Conservation (phyloP, 108 stramenopile genomes). For the Chaetoceros muelleri region DNA sequence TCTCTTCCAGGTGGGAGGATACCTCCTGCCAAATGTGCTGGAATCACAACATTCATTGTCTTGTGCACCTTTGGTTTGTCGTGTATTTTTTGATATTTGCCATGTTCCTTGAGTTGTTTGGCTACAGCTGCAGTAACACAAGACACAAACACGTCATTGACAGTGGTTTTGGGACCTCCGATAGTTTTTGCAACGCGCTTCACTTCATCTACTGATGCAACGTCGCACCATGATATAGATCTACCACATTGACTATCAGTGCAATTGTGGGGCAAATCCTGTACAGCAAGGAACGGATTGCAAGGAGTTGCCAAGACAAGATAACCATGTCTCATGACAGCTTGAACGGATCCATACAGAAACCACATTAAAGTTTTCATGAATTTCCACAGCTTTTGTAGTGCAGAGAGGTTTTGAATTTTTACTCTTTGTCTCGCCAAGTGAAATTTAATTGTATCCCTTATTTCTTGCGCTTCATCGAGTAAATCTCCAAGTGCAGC, state of each 20-base stretch:
- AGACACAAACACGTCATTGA: constrained; percentile 78
- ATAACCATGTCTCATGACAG: constrained; percentile 41
- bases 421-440: constrained; percentile 25
- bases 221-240: constrained; percentile 60
- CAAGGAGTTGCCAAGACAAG: constrained; percentile 21
- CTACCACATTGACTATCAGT: constrained; percentile 13
- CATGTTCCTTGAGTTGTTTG: constrained; percentile 45
- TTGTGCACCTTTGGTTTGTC: neutral
- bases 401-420: constrained; percentile 9
- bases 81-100: neutral
- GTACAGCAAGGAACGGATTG: constrained; percentile 48
- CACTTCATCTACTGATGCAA: constrained; percentile 57
- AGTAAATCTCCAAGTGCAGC: constrained; percentile 56
- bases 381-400: constrained; percentile 19
- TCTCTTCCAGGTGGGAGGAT: constrained; percentile 55
- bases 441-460: constrained; percentile 22
- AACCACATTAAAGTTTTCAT: constrained; percentile 49
- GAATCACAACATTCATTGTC: constrained; percentile 56
- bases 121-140: constrained; percentile 57
- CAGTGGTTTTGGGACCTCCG: constrained; percentile 32
- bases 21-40: constrained; percentile 76
- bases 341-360: constrained; percentile 28
- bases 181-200: constrained; percentile 39
- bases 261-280: neutral
- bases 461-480: constrained; percentile 73